These are phyloP conservation scores for Cochlearia excelsa DNA, from an alignment of 345 rosid species.

Conservation along the genomic window DNA sequence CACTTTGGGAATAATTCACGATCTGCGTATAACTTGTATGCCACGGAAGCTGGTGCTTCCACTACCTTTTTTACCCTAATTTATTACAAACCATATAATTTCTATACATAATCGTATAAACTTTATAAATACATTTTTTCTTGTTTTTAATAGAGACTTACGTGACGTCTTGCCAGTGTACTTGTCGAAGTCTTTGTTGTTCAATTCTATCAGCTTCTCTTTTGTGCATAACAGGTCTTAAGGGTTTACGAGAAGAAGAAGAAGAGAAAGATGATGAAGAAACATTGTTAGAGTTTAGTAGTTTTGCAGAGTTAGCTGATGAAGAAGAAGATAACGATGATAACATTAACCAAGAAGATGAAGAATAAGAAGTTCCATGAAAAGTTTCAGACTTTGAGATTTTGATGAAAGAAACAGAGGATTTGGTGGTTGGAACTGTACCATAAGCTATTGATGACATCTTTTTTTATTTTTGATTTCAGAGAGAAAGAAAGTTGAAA, in stretches of 20 bases:
- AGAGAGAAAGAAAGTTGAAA: slow-evolving; percentile 14
- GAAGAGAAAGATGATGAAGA: slow-evolving; percentile 13
- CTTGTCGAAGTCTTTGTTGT: slow-evolving; percentile 14
- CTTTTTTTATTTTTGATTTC: slow-evolving; percentile 12
- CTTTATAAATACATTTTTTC: neutral
- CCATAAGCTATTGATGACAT: slow-evolving; percentile 31
- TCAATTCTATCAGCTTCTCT: slow-evolving; percentile 23
- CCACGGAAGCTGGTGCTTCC: slow-evolving; percentile 35
- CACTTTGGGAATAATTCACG: slow-evolving; percentile 34
- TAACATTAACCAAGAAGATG: neutral
- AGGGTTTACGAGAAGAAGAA: slow-evolving; percentile 19
- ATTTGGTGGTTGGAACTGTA: slow-evolving; percentile 12
- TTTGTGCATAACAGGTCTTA: slow-evolving; percentile 29
- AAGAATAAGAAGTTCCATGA: slow-evolving; percentile 16
- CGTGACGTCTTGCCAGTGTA: slow-evolving; percentile 34
- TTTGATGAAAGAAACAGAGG: slow-evolving; percentile 14
- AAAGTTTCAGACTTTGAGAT: slow-evolving; percentile 3
- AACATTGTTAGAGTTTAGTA: slow-evolving; percentile 18
- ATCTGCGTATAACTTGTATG: slow-evolving; percentile 37
- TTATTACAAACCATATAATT: slow-evolving; percentile 7
- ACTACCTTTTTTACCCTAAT: slow-evolving; percentile 32
- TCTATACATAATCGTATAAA: neutral
- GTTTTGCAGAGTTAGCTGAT: slow-evolving; percentile 12
- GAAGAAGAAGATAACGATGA: slow-evolving; percentile 12
- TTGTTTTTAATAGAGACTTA: slow-evolving; percentile 14